Conservation (phyloP, 1,284 basidiomycete genomes). For the Cutaneotrichosporon curvatum region DNA sequence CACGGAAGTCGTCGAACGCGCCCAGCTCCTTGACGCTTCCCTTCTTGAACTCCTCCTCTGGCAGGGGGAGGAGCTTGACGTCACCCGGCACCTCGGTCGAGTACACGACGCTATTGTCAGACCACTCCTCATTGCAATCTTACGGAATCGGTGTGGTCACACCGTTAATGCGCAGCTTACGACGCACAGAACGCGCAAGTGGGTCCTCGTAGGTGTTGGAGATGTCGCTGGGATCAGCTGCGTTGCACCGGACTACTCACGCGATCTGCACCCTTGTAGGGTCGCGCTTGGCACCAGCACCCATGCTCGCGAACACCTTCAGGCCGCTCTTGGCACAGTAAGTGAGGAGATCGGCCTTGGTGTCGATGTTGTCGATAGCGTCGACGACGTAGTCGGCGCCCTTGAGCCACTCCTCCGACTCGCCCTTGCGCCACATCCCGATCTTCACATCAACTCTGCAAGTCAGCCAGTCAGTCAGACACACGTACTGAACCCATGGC, state of each 20-base stretch:
- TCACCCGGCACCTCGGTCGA: slow-evolving; percentile 85
- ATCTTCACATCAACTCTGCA: slow-evolving; percentile 72
- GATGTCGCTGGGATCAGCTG: slow-evolving; percentile 59
- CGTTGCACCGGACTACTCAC: slow-evolving; percentile 23
- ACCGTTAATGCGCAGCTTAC: slow-evolving; percentile 64
- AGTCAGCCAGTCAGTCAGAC: neutral
- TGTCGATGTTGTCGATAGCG: slow-evolving; percentile 93
- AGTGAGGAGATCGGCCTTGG: slow-evolving; percentile 82
- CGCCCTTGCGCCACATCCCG: slow-evolving; percentile 72
- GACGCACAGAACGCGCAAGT: slow-evolving; percentile 80
- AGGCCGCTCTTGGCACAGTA: slow-evolving; percentile 69
- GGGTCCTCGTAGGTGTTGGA: slow-evolving; percentile 91
- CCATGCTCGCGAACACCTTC: slow-evolving; percentile 95
- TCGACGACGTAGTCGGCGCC: slow-evolving; percentile 89
- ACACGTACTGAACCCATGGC: slow-evolving; percentile 49
- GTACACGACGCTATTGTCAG: slow-evolving; percentile 62
- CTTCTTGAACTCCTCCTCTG: slow-evolving; percentile 85
- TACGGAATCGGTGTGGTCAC: slow-evolving; percentile 65
- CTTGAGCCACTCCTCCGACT: slow-evolving; percentile 60
- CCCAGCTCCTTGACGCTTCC: slow-evolving; percentile 86
- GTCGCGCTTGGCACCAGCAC: slow-evolving; percentile 92
- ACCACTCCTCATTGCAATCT: too few relatives aligned
- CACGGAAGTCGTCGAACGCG: slow-evolving; percentile 88
- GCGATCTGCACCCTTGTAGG: slow-evolving; percentile 88
- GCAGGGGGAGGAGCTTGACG: slow-evolving; percentile 78